Base-by-base conservation (phyloP, 2,329 filamentous ascomycete species). In the Microsporum ferrugineum region DNA sequence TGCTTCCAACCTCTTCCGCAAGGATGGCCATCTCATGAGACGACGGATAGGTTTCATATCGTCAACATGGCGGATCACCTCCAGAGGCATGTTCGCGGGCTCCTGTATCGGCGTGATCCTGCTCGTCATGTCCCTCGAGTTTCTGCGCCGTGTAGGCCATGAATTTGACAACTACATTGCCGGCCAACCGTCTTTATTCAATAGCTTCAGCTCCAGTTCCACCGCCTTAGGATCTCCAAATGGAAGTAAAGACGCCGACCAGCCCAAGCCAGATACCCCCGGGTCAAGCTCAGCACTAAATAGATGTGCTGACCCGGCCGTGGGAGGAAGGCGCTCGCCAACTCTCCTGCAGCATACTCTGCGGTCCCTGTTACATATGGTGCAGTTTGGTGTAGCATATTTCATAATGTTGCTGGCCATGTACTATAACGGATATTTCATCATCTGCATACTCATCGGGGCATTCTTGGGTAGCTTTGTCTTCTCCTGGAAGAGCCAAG, bases 381-480 rank as follows among this genome's bases (percentile, higher is more conserved):
- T 84, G 2, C 87, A 88, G 66, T 89, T 92, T 68, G 84, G 83
- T 0, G 80, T 90, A 1, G 88, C 87, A 1, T 94, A 92, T 71
- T 84, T 92, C 66, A 73, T 92, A 68, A 92, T 94, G 89, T 74
- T 80, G 60, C 69, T 85, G 31, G 80, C 82, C 23, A 85, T 85
- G 82, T 84, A 84, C 65, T 85, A 80, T 72, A 85, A 85, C 62
- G 81, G 85, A 7, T 94, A 89, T 73, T 80, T 94, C 64, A 88
- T 94, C 71, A 86, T 92, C 62, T 89, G 84, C 66, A 89, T 94
- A 71, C 83, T 92, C 64, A 81, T 92, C 60, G 89, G 89, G 1
- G 84, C 87, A 0, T 89, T 84, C 65, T 61, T 91, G 3, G 89
- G 89, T 14, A 79, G 82, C 10, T 89, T 91, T 65, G 69, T 88